Evolutionary conservation across 169 alveolate genomes (phyloP), one percentile per base, ranked within the genome.

Genomic region (Eimeria tenella): DNA sequence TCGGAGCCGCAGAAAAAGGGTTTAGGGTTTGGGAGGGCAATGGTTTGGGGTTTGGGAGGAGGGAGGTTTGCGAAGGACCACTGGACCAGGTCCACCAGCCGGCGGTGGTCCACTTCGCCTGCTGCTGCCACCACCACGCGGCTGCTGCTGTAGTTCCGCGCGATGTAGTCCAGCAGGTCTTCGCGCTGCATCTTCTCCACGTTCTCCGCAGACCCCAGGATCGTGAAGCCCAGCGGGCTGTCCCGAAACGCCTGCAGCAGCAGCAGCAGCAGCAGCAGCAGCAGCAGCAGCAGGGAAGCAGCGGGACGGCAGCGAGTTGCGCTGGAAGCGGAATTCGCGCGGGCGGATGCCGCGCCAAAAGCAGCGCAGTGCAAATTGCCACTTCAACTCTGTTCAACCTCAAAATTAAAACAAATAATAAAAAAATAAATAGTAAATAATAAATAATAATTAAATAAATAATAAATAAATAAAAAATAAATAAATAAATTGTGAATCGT

Each of bases 141-240:
- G 68, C 98, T 99, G 19, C 99, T 99, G 60, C 97, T 97, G 96
- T 98, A 99, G 95, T 98, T 98, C 17, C 96, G 94, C 60, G 94
- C 50, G 23, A 98, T 98, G 95, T 98, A 99, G 73, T 98, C 98
- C 31, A 97, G 90, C 21, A 98, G 95, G 95, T 97, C 98, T 93
- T 98, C 94, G 94, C 99, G 94, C 94, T 96, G 86, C 97, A 98
- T 95, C 94, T 96, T 93, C 94, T 93, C 93, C 71, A 98, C 96
- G 96, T 98, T 97, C 95, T 98, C 97, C 94, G 96, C 97, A 4
- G 99, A 98, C 0, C 99, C 99, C 95, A 97, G 93, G 53, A 97
- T 97, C 15, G 99, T 98, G 94, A 96, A 98, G 31, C 99, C 99
- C 92, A 98, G 93, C 53, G 99, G 97, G 94, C 97, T 98, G 74